A percentile compares a stretch with the other conserved stretches of the same genome.
phyloP scores from a whole-genome alignment of 768 basidiomycete species.

The Serendipita sp. region DNA sequence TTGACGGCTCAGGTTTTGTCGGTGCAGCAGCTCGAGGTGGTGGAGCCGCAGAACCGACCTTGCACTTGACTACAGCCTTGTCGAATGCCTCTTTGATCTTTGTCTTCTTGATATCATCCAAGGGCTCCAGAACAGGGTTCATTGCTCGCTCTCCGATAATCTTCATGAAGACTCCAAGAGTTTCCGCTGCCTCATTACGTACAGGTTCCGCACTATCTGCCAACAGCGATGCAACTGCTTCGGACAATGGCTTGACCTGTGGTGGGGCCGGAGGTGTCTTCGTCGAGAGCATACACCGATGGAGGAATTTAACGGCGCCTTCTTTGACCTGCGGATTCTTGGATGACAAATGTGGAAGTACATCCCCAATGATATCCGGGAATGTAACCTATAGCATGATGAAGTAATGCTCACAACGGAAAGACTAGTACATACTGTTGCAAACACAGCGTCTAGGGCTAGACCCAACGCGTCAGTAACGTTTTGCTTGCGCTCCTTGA shows the following conservation, averaged over 20 bases:
- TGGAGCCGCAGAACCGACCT: constrained; percentile 41
- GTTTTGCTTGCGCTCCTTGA: constrained; percentile 86
- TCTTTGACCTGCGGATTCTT: constrained; percentile 98
- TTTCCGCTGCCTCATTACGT: constrained; percentile 75
- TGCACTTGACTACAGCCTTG: constrained; percentile 83
- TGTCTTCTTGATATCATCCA: constrained; percentile 72
- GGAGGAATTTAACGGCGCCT: constrained; percentile 75
- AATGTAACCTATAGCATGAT: constrained; percentile 44
- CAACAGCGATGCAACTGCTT: constrained; percentile 53
- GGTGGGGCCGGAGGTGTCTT: constrained; percentile 49
- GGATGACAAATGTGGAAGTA: constrained; percentile 56
- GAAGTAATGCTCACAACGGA: constrained; percentile 9
- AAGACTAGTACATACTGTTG: constrained; percentile 39
- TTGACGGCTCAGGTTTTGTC: constrained; percentile 23
- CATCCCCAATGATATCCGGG: constrained; percentile 67
- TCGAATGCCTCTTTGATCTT: constrained; percentile 93
- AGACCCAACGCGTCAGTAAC: constrained; percentile 80
- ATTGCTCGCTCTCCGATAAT: constrained; percentile 90
- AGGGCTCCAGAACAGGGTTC: constrained; percentile 66
- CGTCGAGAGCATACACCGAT: constrained; percentile 58
- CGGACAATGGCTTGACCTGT: constrained; percentile 71
- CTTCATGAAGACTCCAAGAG: constrained; percentile 84
- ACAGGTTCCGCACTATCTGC: constrained; percentile 85
- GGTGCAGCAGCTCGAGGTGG: constrained; percentile 22
- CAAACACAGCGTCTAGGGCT: constrained; percentile 78